Evolutionary conservation across 2,329 filamentous ascomycete species (phyloP).

Genomic region (Epichloe typhina): DNA sequence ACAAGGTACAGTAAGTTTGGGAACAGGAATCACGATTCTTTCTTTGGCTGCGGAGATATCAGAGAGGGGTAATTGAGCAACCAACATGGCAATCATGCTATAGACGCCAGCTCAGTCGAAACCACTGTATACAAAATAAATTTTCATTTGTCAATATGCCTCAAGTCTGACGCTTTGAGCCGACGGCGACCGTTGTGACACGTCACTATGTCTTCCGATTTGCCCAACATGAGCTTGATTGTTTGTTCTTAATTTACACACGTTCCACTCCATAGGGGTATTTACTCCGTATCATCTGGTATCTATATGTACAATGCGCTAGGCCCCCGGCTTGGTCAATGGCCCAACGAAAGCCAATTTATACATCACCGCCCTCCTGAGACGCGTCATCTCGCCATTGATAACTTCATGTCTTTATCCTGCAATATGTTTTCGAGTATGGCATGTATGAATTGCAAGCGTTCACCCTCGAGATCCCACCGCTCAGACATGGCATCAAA

Average conservation of each 20-base stretch:
- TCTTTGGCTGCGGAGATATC: conserved; percentile 9
- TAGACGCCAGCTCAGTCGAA: conserved; percentile 19
- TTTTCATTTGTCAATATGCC: conserved; percentile 11
- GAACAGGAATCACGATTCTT: conserved; percentile 5
- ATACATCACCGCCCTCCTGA: neutral
- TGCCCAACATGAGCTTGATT: neutral
- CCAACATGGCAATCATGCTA: conserved; percentile 16
- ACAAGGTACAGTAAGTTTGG: conserved; percentile 24
- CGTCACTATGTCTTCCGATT: neutral
- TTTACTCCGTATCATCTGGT: neutral
- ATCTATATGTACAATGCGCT: neutral
- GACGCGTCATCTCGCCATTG: conserved; percentile 12
- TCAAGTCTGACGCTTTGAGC: neutral
- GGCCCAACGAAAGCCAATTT: neutral
- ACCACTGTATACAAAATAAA: conserved; percentile 11
- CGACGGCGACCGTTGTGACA: neutral
- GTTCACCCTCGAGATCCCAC: conserved; percentile 30
- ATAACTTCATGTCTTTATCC: conserved; percentile 18
- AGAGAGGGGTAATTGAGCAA: conserved; percentile 12
- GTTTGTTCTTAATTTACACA: neutral
- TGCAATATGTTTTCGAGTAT: conserved; percentile 30
- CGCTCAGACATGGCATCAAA: conserved; percentile 36
- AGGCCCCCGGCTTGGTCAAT: neutral
- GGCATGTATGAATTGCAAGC: conserved; percentile 32
- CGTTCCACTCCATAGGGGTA: neutral